A percentile compares a stretch with the other conserved stretches of the same genome.
These are phyloP conservation scores for Ogataea hybrid DNA, from an alignment of 1,139 yeast species.

Conservation along the genomic window DNA sequence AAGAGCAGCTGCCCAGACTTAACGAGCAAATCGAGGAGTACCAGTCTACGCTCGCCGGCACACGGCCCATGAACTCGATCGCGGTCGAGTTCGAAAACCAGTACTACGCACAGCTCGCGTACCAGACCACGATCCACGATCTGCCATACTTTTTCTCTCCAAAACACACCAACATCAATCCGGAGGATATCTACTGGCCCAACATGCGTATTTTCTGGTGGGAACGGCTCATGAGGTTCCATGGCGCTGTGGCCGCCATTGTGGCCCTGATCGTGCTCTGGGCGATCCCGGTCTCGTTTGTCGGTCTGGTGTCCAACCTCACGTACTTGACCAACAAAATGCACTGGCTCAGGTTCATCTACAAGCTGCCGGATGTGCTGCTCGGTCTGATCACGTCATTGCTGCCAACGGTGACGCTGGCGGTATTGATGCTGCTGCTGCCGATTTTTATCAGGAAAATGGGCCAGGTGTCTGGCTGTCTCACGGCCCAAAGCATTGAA, in stretches of 20 bases:
- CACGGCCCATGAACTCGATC: conserved; percentile 53
- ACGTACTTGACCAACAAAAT: conserved; percentile 60
- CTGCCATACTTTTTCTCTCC: conserved; percentile 51
- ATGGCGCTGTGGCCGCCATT: conserved; percentile 60
- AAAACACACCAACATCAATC: conserved; percentile 55
- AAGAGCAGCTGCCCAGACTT: conserved; percentile 51
- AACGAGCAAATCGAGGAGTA: conserved; percentile 52
- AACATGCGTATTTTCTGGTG: conserved; percentile 81
- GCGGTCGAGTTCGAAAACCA: conserved; percentile 73
- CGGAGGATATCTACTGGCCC: conserved; percentile 63
- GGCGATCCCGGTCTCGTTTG: conserved; percentile 86
- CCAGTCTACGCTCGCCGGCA: conserved; percentile 45
- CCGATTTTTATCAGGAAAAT: conserved; percentile 75
- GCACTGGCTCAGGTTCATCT: conserved; percentile 61
- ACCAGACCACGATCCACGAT: conserved; percentile 56
- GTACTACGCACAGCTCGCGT: conserved; percentile 68
- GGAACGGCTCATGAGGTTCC: conserved; percentile 64
- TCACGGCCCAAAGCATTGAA: conserved; percentile 72
- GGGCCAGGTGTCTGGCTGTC: conserved; percentile 71
- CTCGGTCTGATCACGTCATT: conserved; percentile 74
- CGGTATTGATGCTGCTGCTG: conserved; percentile 68
- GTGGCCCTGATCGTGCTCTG: conserved; percentile 63
- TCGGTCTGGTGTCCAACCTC: conserved; percentile 75
- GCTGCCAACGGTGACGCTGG: conserved; percentile 65
- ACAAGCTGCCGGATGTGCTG: conserved; percentile 54